These are phyloP conservation scores for Acanthochlamys bracteata DNA, from an alignment of 106 monocot species.

Conservation along the genomic window DNA sequence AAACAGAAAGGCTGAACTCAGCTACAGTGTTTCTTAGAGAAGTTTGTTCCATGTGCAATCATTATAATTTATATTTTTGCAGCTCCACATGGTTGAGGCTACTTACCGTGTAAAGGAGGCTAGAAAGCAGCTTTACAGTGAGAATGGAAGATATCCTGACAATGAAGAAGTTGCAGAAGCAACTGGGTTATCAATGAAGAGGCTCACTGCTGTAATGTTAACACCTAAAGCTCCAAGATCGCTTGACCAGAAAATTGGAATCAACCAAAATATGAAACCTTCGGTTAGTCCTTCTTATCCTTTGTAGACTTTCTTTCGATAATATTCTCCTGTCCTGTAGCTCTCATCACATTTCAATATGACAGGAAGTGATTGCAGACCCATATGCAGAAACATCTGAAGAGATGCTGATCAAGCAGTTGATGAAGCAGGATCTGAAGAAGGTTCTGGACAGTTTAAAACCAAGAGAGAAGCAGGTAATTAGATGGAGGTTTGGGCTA, in stretches of 20 bases:
- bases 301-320: background rate
- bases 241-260: slow-evolving; percentile 68
- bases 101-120: slow-evolving; percentile 73
- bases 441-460: slow-evolving; percentile 61
- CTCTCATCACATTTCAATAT: background rate
- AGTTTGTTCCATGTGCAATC: background rate
- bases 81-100: slow-evolving; percentile 94
- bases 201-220: slow-evolving; percentile 54
- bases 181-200: slow-evolving; percentile 71
- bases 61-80: background rate
- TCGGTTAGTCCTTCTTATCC: slow-evolving; percentile 36
- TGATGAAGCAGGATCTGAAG: slow-evolving; percentile 66
- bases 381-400: slow-evolving; percentile 62
- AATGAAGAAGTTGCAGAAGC: slow-evolving; percentile 60
- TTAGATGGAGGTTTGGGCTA: slow-evolving; percentile 75
- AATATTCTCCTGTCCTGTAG: background rate
- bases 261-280: slow-evolving; percentile 58
- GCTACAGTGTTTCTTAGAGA: no score
- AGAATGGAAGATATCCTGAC: slow-evolving; percentile 55
- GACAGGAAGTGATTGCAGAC: slow-evolving; percentile 74
- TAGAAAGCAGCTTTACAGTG: slow-evolving; percentile 61
- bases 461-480: slow-evolving; percentile 67
- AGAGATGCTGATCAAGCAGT: slow-evolving; percentile 57
- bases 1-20: background rate
- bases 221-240: slow-evolving; percentile 75